Evolutionary conservation across 208 protist genomes (phyloP).

Genomic region (Porcisia deanei): DNA sequence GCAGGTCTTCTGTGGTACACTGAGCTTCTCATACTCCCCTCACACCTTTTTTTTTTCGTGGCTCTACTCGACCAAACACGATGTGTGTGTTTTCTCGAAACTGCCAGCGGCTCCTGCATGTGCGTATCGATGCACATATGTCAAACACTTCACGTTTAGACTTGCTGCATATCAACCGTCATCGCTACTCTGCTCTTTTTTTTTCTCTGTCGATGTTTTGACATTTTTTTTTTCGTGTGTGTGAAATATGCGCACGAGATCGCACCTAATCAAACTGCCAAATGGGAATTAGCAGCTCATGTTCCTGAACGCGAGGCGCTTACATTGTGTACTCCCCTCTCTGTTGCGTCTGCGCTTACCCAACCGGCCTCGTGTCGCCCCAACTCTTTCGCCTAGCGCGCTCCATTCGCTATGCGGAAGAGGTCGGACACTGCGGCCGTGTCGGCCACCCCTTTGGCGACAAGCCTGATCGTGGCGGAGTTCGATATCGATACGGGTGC

Average conservation of each 20-base stretch:
- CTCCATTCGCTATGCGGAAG: constrained; percentile 2
- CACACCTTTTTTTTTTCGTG: neutral
- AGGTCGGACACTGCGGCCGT: neutral
- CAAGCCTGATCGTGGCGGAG: constrained; percentile 61
- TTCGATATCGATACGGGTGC: constrained; percentile 82
- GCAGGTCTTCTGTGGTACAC: neutral
- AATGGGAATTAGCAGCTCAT: neutral
- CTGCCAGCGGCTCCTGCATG: neutral
- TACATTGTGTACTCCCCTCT: neutral
- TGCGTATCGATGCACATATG: neutral
- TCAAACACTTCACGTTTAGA: neutral
- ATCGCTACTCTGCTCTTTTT: neutral
- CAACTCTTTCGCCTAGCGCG: neutral
- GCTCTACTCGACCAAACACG: neutral
- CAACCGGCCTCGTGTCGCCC: neutral
- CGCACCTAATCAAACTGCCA: neutral
- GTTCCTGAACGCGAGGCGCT: neutral
- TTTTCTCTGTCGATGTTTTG: neutral
- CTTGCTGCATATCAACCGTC: neutral
- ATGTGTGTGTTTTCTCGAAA: no score
- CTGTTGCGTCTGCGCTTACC: neutral
- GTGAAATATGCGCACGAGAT: neutral
- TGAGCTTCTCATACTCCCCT: neutral
- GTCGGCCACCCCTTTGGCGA: constrained; percentile 30
- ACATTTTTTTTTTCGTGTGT: neutral